Evolutionary conservation across 1,284 basidiomycete species (phyloP).

Genomic region (Microbotryomycetes sp.): DNA sequence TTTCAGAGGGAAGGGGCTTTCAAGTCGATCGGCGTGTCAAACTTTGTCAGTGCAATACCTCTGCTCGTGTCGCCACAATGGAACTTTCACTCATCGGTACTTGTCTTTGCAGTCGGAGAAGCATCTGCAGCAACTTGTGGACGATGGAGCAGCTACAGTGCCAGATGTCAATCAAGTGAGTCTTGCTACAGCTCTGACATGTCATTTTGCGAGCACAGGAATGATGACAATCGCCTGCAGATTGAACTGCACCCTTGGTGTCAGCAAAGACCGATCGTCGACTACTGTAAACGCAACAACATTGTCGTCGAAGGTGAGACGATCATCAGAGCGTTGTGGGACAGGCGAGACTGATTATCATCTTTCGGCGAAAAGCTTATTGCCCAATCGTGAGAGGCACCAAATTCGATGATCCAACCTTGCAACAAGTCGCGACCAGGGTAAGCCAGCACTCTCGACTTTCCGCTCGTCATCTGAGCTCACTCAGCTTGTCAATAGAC

Average conservation of each 20-base stretch:
- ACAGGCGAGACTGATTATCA: too few relatives aligned
- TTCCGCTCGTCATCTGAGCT: slow-evolving; percentile 16
- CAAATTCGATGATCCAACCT: slow-evolving; percentile 51
- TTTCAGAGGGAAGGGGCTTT: slow-evolving; percentile 59
- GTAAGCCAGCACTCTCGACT: slow-evolving; percentile 50
- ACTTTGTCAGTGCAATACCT: slow-evolving; percentile 46
- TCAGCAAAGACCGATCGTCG: slow-evolving; percentile 69
- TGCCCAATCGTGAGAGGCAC: slow-evolving; percentile 62
- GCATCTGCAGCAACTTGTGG: slow-evolving; percentile 67
- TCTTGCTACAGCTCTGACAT: too few relatives aligned
- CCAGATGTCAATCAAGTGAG: slow-evolving; percentile 80
- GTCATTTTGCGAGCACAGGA: slow-evolving; percentile 25
- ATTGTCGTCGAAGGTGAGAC: slow-evolving; percentile 59
- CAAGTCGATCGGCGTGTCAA: slow-evolving; percentile 66
- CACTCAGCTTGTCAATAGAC: slow-evolving; percentile 46
- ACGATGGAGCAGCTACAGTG: slow-evolving; percentile 51
- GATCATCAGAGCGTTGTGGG: too few relatives aligned
- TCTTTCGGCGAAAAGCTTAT: slow-evolving; percentile 48
- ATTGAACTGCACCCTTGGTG: slow-evolving; percentile 69
- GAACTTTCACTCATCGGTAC: not conserved
- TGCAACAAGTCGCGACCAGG: slow-evolving; percentile 55
- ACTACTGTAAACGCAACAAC: slow-evolving; percentile 60
- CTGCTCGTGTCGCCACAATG: not conserved
- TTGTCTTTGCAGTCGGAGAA: slow-evolving; percentile 47
- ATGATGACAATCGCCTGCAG: slow-evolving; percentile 34